phyloP scores from a whole-genome alignment of 352 stramenopile genomes.

The Blastocystis sp. region DNA sequence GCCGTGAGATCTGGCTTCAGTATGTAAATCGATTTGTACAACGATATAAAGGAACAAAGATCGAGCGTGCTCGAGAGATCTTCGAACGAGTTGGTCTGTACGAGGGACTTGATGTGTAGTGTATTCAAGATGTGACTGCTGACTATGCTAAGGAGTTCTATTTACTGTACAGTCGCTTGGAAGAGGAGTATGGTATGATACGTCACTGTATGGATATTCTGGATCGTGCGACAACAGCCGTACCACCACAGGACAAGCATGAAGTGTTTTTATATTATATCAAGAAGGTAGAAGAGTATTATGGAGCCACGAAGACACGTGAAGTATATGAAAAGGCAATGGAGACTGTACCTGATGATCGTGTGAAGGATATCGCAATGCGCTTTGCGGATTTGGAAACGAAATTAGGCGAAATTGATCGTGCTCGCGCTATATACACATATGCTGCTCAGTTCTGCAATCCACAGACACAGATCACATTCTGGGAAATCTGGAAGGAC shows the following conservation, averaged over 20 bases:
- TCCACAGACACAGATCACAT: conserved; percentile 86
- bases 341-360: conserved; percentile 84
- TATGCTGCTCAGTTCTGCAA: conserved; percentile 96
- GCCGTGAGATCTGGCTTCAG: conserved; percentile 88
- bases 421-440: conserved; percentile 87
- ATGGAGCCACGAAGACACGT: conserved; percentile 89
- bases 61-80: conserved; percentile 91
- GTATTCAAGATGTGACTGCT: conserved; percentile 60
- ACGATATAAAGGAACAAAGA: conserved; percentile 89
- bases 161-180: conserved; percentile 85
- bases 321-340: conserved; percentile 94
- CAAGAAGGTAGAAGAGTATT: conserved; percentile 86
- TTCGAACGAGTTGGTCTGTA: conserved; percentile 81
- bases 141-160: conserved; percentile 69
- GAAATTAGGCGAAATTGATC: conserved; percentile 91
- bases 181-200: conserved; percentile 91
- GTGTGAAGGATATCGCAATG: conserved; percentile 85
- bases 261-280: conserved; percentile 90
- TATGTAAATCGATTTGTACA: conserved; percentile 92
- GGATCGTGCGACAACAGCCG: conserved; percentile 81
- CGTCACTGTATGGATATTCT: conserved; percentile 92
- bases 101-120: neutral
- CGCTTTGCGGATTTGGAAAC: conserved; percentile 93
- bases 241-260: conserved; percentile 83
- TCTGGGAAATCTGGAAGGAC: conserved; percentile 92